These are phyloP conservation scores for Achlya hypogyna DNA, from an alignment of 352 stramenopile genomes.

Conservation along the genomic window DNA sequence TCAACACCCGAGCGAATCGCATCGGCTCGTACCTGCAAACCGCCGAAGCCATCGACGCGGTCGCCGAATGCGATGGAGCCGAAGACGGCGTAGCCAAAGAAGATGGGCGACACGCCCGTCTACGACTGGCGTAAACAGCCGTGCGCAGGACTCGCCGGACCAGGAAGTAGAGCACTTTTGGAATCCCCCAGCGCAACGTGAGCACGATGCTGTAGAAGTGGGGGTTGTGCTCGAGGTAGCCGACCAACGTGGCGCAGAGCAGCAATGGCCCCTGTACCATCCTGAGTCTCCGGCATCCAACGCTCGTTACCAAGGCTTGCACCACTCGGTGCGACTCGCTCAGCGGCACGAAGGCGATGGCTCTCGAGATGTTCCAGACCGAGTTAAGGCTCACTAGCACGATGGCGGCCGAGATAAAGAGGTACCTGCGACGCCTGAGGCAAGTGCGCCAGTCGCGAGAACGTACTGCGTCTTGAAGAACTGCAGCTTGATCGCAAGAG, in stretches of 20 bases:
- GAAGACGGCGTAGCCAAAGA: slow-evolving; percentile 83
- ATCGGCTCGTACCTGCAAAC: slow-evolving; percentile 28
- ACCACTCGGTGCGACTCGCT: slow-evolving; percentile 62
- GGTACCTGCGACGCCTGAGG: background rate
- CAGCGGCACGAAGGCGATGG: slow-evolving; percentile 68
- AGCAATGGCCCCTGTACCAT: slow-evolving; percentile 43
- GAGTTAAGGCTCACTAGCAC: slow-evolving; percentile 49
- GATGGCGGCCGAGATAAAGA: slow-evolving; percentile 26
- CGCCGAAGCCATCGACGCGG: slow-evolving; percentile 64
- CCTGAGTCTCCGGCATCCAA: no score
- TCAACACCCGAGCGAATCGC: slow-evolving; percentile 24
- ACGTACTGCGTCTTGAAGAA: slow-evolving; percentile 67
- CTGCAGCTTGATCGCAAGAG: slow-evolving; percentile 44
- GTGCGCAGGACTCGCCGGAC: slow-evolving; percentile 17
- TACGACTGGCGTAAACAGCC: background rate
- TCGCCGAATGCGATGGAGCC: slow-evolving; percentile 84
- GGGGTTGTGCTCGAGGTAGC: slow-evolving; percentile 82
- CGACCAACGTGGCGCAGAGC: slow-evolving; percentile 75
- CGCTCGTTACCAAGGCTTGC: slow-evolving; percentile 39
- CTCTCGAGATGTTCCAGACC: slow-evolving; percentile 55
- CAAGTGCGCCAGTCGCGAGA: slow-evolving; percentile 9
- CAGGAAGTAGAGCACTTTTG: slow-evolving; percentile 81
- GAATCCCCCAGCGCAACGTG: slow-evolving; percentile 70
- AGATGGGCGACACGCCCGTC: slow-evolving; percentile 75
- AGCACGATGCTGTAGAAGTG: slow-evolving; percentile 87